Base-by-base conservation (phyloP, 192 early-diverging fungal species). In the Spizellomyces punctatus region DNA sequence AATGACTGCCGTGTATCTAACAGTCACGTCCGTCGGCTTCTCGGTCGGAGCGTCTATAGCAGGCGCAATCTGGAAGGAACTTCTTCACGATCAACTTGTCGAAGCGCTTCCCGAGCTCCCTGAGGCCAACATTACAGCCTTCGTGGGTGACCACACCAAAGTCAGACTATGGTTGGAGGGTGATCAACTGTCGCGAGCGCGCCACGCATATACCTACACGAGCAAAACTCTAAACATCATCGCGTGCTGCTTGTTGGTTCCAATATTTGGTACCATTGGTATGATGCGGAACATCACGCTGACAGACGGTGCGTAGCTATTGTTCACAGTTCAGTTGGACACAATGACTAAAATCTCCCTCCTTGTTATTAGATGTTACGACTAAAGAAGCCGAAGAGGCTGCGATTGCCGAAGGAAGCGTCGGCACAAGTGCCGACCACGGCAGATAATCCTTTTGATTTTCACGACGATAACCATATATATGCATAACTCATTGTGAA, bases 1-100 rank as follows among this genome's bases (percentile, higher is more conserved):
- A 47, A 14, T 64, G 14, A 64, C 63, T 1, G 63, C 63, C 19
- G 44, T 64, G 10, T 64, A 17, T 47, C 45, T 64, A 12, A 47
- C 63, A 10, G 48, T 46, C 63, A 14, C 41, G n/a, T 12, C 10
- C 14, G 14, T 46, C 44, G 63, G 63, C 12, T n/a, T 5, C 19
- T n/a, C 63, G 9, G 3, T 64, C 44, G 63, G 63, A 12, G 14
- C 9, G 16, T n/a, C 46, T 2, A 64, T 64, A 16, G 63, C 44
- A 2, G 63, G 63, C 9, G 14, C 16, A 10, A 64, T 64, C 27
- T 64, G 63, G 63, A 16, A 14, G 14, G 22, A 16, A 22, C 59
- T 19, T 14, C 12, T 61, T 14, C 12, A 17, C 59, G 22, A 12
- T 36, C 17, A 61, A 36, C 17, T 61, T 36, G 22, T 17, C 59